Conservation (phyloP, 2,329 filamentous ascomycete species). For the Cladobotryum protrusum region DNA sequence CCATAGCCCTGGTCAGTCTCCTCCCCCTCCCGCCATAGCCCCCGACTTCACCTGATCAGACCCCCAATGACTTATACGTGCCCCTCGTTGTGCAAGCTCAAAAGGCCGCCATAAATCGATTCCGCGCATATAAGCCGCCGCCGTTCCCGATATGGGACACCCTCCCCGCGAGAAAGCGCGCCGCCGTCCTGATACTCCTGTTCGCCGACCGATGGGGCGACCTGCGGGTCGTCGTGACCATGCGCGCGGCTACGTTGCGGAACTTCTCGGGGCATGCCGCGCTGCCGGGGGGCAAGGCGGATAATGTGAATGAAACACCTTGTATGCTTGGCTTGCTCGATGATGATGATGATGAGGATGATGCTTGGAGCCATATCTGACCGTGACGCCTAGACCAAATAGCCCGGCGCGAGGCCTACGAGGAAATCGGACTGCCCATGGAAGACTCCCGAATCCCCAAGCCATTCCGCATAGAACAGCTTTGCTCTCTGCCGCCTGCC, state of each 20-base stretch:
- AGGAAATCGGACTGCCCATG: slow-evolving; percentile 85
- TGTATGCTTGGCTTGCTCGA: slow-evolving; percentile 36
- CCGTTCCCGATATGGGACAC: slow-evolving; percentile 56
- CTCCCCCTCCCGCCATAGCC: too few species aligned
- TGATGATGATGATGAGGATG: not conserved
- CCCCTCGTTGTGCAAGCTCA: not conserved
- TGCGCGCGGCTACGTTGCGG: slow-evolving; percentile 57
- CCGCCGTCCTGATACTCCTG: slow-evolving; percentile 80
- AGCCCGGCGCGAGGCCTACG: slow-evolving; percentile 80
- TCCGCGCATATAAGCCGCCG: slow-evolving; percentile 55
- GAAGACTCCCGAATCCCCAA: slow-evolving; percentile 61
- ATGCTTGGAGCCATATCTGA: not conserved
- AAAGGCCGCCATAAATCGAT: slow-evolving; percentile 53
- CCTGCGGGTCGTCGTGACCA: slow-evolving; percentile 64
- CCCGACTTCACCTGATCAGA: not conserved
- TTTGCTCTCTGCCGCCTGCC: slow-evolving; percentile 75
- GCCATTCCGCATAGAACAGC: slow-evolving; percentile 79
- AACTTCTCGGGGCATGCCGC: slow-evolving; percentile 81
- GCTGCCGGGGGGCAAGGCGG: slow-evolving; percentile 72
- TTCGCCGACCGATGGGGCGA: slow-evolving; percentile 81
- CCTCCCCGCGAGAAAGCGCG: slow-evolving; percentile 60
- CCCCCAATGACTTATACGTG: not conserved
- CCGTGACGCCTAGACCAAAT: slow-evolving; percentile 57
- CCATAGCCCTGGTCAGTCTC: slow-evolving; percentile 47
- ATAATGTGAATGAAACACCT: slow-evolving; percentile 51